Evolutionary conservation across 352 stramenopile genomes (phyloP).

Genomic region (Pythium oligandrum): DNA sequence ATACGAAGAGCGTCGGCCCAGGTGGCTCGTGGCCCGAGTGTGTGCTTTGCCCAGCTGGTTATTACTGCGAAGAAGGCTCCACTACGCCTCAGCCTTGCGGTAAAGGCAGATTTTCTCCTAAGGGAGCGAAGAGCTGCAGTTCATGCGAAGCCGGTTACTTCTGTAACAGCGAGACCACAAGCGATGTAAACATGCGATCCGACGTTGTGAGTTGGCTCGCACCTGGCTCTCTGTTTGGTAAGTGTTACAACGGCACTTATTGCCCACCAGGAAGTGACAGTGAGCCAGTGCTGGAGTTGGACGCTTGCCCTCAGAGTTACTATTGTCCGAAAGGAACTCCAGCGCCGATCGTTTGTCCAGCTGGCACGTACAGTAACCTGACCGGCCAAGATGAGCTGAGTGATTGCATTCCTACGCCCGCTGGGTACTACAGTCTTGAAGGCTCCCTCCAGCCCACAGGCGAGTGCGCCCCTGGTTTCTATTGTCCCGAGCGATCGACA

Average conservation of each 20-base stretch:
- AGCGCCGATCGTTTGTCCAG: conserved; percentile 66
- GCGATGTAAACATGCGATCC: conserved; percentile 51
- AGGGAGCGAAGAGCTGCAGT: conserved; percentile 49
- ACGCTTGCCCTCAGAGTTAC: conserved; percentile 78
- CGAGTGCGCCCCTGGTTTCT: conserved; percentile 70
- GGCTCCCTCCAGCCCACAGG: conserved; percentile 54
- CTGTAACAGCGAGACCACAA: conserved; percentile 69
- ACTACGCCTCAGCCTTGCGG: conserved; percentile 60
- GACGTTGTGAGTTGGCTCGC: conserved; percentile 49
- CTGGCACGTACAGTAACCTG: conserved; percentile 82
- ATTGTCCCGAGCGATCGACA: conserved; percentile 73
- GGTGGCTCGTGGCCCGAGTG: conserved; percentile 57
- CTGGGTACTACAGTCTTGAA: conserved; percentile 64
- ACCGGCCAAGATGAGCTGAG: conserved; percentile 67
- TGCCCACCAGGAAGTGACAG: conserved; percentile 61
- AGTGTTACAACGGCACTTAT: conserved; percentile 87
- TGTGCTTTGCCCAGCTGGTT: conserved; percentile 72
- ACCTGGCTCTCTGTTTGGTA: conserved; percentile 55
- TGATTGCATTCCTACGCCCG: conserved; percentile 69
- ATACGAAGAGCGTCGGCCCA: conserved; percentile 59
- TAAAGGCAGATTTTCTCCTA: conserved; percentile 53
- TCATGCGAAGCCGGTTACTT: conserved; percentile 73
- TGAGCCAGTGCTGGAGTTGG: conserved; percentile 60
- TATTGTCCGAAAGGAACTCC: conserved; percentile 74
- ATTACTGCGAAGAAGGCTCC: conserved; percentile 70